These are phyloP conservation scores for Bipolaris oryzae DNA, from an alignment of 2,329 filamentous ascomycete species.

Conservation along the genomic window DNA sequence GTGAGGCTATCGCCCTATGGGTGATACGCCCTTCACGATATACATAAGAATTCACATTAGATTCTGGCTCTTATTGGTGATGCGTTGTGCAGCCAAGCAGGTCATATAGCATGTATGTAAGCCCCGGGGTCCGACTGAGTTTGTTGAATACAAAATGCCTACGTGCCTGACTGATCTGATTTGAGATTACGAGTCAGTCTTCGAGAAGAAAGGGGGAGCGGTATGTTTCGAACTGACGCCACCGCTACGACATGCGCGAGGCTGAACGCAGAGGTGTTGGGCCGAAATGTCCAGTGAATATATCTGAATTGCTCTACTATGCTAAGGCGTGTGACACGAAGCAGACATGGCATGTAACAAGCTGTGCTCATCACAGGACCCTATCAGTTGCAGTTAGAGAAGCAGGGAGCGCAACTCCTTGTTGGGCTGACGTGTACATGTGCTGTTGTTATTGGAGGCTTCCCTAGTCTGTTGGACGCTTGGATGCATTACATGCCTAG, in stretches of 20 bases:
- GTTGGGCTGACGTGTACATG: neutral
- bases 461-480: neutral
- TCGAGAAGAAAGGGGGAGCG: neutral
- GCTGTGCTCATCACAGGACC: neutral
- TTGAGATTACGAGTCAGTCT: neutral
- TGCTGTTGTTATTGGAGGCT: neutral
- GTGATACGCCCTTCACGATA: too few species aligned
- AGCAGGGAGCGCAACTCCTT: neutral
- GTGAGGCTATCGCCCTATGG: neutral
- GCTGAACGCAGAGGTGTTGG: neutral
- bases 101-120: too few species aligned
- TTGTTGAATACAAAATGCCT: neutral
- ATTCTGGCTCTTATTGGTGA: conserved; percentile 7
- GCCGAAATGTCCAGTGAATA: neutral
- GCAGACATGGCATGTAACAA: neutral
- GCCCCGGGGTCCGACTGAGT: too few species aligned
- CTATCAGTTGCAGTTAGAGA: neutral
- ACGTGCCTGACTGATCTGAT: too few species aligned
- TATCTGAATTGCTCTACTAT: neutral
- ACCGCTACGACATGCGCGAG: neutral
- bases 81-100: neutral
- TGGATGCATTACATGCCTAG: neutral
- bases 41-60: neutral
- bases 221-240: neutral
- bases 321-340: neutral